phyloP scores from a whole-genome alignment of 768 basidiomycete genomes.

The Leccinum disarticulatum region DNA sequence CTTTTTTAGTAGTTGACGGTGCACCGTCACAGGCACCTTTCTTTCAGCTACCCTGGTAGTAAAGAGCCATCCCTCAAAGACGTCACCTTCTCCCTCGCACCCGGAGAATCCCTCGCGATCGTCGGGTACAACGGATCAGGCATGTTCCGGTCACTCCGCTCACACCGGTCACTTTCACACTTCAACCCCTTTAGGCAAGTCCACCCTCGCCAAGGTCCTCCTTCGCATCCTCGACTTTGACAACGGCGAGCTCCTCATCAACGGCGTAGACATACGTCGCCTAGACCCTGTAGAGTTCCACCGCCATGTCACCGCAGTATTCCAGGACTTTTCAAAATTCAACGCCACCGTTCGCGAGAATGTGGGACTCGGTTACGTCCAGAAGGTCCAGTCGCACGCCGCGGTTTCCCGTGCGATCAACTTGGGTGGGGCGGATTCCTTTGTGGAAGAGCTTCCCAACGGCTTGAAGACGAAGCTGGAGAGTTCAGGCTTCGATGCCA shows the following conservation, averaged over 20 bases:
- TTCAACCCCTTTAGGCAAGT: constrained; percentile 58
- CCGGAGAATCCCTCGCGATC: constrained; percentile 82
- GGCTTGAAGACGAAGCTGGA: constrained; percentile 77
- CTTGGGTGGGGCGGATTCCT: constrained; percentile 66
- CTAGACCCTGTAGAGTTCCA: constrained; percentile 73
- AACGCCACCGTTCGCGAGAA: constrained; percentile 78
- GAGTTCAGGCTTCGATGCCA: constrained; percentile 54
- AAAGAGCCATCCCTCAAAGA: constrained; percentile 64
- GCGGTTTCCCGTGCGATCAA: constrained; percentile 65
- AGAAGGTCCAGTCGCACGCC: constrained; percentile 53
- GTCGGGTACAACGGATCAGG: constrained; percentile 87
- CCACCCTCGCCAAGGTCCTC: constrained; percentile 80
- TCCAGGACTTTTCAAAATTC: constrained; percentile 85
- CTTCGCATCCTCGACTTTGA: constrained; percentile 79
- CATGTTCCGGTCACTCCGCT: constrained; percentile 31
- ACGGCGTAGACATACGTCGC: constrained; percentile 64
- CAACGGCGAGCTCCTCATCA: constrained; percentile 64
- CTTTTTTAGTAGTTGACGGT: constrained; percentile 5
- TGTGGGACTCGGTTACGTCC: constrained; percentile 79
- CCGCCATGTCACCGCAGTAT: constrained; percentile 71
- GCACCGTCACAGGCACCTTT: constrained; percentile 46
- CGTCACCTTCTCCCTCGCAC: constrained; percentile 65
- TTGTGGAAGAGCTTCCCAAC: constrained; percentile 65
- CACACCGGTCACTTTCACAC: constrained; percentile 10
- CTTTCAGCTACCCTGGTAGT: constrained; percentile 80